phyloP scores from a whole-genome alignment of 805 yeast species.

The Suhomyces tanzawaensis region DNA sequence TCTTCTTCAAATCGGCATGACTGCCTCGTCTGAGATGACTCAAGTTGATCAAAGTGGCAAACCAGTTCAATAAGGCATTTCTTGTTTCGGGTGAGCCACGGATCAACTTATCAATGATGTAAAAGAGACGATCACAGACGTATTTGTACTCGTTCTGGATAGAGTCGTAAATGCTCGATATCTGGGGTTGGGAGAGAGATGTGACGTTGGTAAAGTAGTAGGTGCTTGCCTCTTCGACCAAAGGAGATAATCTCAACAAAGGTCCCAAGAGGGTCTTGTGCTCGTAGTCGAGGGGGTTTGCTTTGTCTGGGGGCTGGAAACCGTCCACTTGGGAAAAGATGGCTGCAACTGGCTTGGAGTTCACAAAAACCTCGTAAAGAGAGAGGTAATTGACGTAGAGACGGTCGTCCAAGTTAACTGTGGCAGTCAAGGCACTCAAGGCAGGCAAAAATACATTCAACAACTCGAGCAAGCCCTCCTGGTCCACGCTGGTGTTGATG shows the following conservation, averaged over 20 bases:
- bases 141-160: constrained; percentile 63
- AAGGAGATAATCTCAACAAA: constrained; percentile 70
- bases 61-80: constrained; percentile 59
- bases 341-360: constrained; percentile 60
- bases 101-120: constrained; percentile 67
- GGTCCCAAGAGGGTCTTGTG: constrained; percentile 72
- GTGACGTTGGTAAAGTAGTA: constrained; percentile 38
- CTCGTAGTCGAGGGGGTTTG: constrained; percentile 54
- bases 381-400: constrained; percentile 53
- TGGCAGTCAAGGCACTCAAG: constrained; percentile 35
- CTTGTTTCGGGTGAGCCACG: constrained; percentile 71
- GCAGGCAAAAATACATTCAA: constrained; percentile 51
- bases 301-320: constrained; percentile 45
- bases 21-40: constrained; percentile 87
- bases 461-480: constrained; percentile 62
- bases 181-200: constrained; percentile 33
- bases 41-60: constrained; percentile 70
- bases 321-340: constrained; percentile 55
- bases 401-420: constrained; percentile 47
- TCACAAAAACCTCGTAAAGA: constrained; percentile 55
- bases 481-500: constrained; percentile 58
- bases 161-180: constrained; percentile 53
- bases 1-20: constrained; percentile 64
- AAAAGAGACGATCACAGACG: constrained; percentile 61
- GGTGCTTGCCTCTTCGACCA: constrained; percentile 50